Evolutionary conservation across 257 asterid genomes (phyloP), one percentile per base, ranked within the genome.

Genomic region (Misopates orontium): DNA sequence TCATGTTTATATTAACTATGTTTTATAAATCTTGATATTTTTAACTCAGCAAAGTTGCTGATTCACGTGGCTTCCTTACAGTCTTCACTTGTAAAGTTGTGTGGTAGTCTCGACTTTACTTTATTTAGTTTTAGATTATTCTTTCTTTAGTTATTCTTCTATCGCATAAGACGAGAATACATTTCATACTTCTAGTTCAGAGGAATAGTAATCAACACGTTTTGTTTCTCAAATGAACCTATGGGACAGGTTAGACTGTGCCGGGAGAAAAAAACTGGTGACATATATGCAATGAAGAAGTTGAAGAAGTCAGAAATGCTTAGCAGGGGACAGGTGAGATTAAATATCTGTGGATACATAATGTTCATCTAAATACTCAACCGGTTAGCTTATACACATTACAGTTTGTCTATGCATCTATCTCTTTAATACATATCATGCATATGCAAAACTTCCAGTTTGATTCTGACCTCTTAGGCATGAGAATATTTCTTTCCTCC

Each of bases 231-330:
- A 67, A 28, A 47, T 40, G 48, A 45, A 60, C 56, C 17, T 8
- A 2, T 52, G 48, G 73, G 44, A 73, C 90, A 91, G 98, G 98
- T 91, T 71, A 82, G 89, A 72, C 53, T 91, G 65, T 89, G 96
- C 56, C 82, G 82, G 71, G 98, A 85, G 72, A 89, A 80, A 71
- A 78, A 69, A 75, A 80, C 90, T 17, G 90, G 95, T 21, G 77
- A 83, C 22, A 75, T 85, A 71, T 91, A 77, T 56, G 98, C 98
- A 23, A 91, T 91, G 94, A 91, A 91, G 73, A 88, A 88, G 85
- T 73, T 89, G 83, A 83, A 84, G 78, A 91, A 91, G 74, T 79
- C 96, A 9, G 98, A 91, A 70, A 91, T 91, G 96, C 86, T 89
- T 68, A 80, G 82, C 62, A 76, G 96, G 69, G 98, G 98, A 63